Percentiles rank a stretch among this genome's conserved stretches.
These are phyloP conservation scores for Zygnema circumcarinatum DNA, from an alignment of 139 green algal species.

Conservation along the genomic window DNA sequence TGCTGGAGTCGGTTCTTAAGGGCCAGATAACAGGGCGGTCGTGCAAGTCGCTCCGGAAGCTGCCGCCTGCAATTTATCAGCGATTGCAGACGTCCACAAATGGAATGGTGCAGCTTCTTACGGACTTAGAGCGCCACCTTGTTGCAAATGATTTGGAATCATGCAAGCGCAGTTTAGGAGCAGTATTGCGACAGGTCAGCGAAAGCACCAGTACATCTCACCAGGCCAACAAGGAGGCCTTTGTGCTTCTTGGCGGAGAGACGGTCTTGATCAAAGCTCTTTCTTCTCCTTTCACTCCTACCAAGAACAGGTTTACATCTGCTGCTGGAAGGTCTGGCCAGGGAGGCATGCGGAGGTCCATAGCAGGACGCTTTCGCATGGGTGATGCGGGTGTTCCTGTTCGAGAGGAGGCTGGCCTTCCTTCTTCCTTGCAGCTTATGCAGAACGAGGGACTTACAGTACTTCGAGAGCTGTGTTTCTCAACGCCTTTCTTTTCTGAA, in stretches of 20 bases:
- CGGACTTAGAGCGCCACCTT: slow-evolving; percentile 30
- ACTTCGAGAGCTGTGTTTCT: slow-evolving; percentile 58
- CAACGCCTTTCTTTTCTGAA: slow-evolving; percentile 34
- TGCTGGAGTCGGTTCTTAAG: background rate
- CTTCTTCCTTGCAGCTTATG: slow-evolving; percentile 26
- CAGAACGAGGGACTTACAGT: slow-evolving; percentile 53
- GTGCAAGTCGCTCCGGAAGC: slow-evolving; percentile 34
- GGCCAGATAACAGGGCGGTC: slow-evolving; percentile 28
- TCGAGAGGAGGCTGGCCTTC: background rate
- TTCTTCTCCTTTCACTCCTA: slow-evolving; percentile 14
- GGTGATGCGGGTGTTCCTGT: slow-evolving; percentile 11
- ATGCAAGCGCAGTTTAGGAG: slow-evolving; percentile 28
- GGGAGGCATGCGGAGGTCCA: background rate
- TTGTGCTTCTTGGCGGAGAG: slow-evolving; percentile 50
- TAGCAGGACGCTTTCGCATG: background rate
- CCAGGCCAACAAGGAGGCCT: slow-evolving; percentile 38
- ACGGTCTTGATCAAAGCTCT: slow-evolving; percentile 36
- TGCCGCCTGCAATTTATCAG: slow-evolving; percentile 41
- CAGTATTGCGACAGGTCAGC: background rate
- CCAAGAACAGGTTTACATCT: slow-evolving; percentile 1
- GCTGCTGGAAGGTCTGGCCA: slow-evolving; percentile 13
- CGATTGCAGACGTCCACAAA: slow-evolving; percentile 33
- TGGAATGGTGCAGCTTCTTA: slow-evolving; percentile 45
- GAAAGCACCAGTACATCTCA: slow-evolving; percentile 25
- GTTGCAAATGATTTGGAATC: slow-evolving; percentile 27